A percentile compares a stretch with the other conserved stretches of the same genome.
Evolutionary conservation across 1,284 basidiomycete genomes (phyloP).

Genomic region (Cryptococcus jaspeensis): DNA sequence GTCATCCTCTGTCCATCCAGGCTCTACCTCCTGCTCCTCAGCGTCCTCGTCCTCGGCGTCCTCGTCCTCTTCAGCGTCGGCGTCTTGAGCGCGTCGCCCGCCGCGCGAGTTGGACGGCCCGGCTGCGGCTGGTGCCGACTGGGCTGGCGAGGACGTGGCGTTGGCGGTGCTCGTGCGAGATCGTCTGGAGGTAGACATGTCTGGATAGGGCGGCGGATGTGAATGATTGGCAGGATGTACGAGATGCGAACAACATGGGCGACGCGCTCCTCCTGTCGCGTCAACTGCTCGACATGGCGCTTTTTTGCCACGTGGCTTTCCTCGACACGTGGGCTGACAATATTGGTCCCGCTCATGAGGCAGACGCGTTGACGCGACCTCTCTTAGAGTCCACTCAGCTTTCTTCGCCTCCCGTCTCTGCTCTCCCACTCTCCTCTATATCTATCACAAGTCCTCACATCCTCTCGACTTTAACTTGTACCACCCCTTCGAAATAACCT

Average conservation of each 20-base stretch:
- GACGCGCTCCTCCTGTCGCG: too few relatives aligned
- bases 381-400: neutral
- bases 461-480: slow-evolving; percentile 4
- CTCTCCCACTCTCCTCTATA: neutral
- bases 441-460: too few relatives aligned
- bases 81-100: neutral
- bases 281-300: too few relatives aligned
- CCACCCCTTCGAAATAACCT: neutral
- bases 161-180: too few relatives aligned
- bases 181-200: too few relatives aligned
- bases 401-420: too few relatives aligned
- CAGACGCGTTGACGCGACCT: slow-evolving; percentile 18
- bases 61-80: neutral
- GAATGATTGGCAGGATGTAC: too few relatives aligned
- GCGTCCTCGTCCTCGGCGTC: slow-evolving; percentile 6
- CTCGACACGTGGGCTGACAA: too few relatives aligned
- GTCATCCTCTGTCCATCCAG: slow-evolving; percentile 30
- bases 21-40: slow-evolving; percentile 14
- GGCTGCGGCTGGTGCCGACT: slow-evolving; percentile 3
- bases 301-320: too few relatives aligned
- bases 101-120: slow-evolving; percentile 9
- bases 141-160: too few relatives aligned
- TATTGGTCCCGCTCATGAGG: slow-evolving; percentile 9
- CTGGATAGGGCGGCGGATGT: too few relatives aligned
- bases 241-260: too few relatives aligned